Evolutionary conservation across 139 green algal species (phyloP), one percentile per base, ranked within the genome.

Genomic region (Picochlorum costavermella): DNA sequence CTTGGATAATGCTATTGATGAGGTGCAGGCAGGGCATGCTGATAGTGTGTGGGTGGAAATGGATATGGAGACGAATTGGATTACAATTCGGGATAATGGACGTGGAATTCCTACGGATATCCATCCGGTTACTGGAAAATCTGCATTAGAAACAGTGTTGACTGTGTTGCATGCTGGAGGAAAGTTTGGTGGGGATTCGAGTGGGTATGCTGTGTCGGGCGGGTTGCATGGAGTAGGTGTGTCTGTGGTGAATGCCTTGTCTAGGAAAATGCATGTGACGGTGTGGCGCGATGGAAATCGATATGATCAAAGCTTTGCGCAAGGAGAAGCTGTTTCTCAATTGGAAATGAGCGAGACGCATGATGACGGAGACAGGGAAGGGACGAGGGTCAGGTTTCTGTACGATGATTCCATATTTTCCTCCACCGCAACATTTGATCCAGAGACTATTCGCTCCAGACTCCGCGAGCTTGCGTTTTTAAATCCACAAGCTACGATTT

Each of bases 211-310:
- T 16, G 86, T 96, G 8, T 92, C 82, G 3, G 93, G 93, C 3
- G 93, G 93, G 3, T 81, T 98, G 64, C 93, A 98, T 68, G 93
- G 93, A n/a, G 93, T 98, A 17, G 93, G 93, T 50, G 68, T 97
- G 16, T 90, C 75, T 13, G 93, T 98, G 6, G 92, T 97, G 16
- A 99, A 99, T 71, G 94, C 94, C 1, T 83, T 99, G 4, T 92
- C 82, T 28, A 65, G 84, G 51, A n/a, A 74, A 17, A 68, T 97
- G 14, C 74, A 90, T 40, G 87, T 91, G 16, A 85, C 64, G 3
- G 86, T 94, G 45, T 86, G 78, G 78, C 68, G 89, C 9, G 71
- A 74, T 14, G 84, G 84, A 6, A 36, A 37, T 36, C 45, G 82
- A 67, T 85, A 85, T 66, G 31, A 23, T 13, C 92, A 97, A 76